phyloP scores from a whole-genome alignment of 2,329 filamentous ascomycete genomes.

The Cladosporium sp. region DNA sequence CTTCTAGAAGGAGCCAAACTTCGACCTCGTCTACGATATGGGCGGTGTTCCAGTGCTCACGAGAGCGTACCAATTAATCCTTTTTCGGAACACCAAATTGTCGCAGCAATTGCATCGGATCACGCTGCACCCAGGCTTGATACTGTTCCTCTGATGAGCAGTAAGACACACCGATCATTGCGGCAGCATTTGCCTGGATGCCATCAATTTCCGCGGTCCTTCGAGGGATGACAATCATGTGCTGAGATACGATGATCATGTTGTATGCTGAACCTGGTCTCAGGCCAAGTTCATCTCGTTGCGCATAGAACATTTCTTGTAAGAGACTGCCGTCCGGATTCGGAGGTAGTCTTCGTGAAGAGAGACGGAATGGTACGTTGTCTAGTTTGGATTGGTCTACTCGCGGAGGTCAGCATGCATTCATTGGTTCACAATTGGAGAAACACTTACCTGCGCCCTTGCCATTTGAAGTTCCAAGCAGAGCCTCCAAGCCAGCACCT shows the following conservation, averaged over 20 bases:
- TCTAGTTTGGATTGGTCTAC: not conserved
- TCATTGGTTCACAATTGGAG: too few relatives aligned
- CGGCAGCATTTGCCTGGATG: conserved; percentile 31
- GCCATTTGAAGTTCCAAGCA: conserved; percentile 18
- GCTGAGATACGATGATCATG: conserved; percentile 30
- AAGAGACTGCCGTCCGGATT: conserved; percentile 13
- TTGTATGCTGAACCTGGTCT: conserved; percentile 30
- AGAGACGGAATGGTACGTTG: not conserved
- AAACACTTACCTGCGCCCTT: too few relatives aligned
- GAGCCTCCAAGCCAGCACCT: conserved; percentile 15
- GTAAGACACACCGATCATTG: conserved; percentile 34
- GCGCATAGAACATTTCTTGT: conserved; percentile 18
- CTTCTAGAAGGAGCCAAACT: too few relatives aligned
- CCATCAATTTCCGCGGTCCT: conserved; percentile 25
- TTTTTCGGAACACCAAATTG: conserved; percentile 16
- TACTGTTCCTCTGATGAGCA: conserved; percentile 18
- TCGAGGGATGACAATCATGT: conserved; percentile 34
- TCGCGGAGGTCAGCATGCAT: too few relatives aligned
- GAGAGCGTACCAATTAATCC: too few relatives aligned
- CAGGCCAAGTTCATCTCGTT: conserved; percentile 14
- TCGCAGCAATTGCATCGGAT: conserved; percentile 16
- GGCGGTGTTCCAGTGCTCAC: too few relatives aligned
- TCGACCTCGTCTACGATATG: too few relatives aligned
- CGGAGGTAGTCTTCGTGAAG: conserved; percentile 7
- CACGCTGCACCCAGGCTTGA: conserved; percentile 16